Evolutionary conservation across 2,329 filamentous ascomycete species (phyloP), one percentile per base, ranked within the genome.

Genomic region (Colletotrichum magnum): DNA sequence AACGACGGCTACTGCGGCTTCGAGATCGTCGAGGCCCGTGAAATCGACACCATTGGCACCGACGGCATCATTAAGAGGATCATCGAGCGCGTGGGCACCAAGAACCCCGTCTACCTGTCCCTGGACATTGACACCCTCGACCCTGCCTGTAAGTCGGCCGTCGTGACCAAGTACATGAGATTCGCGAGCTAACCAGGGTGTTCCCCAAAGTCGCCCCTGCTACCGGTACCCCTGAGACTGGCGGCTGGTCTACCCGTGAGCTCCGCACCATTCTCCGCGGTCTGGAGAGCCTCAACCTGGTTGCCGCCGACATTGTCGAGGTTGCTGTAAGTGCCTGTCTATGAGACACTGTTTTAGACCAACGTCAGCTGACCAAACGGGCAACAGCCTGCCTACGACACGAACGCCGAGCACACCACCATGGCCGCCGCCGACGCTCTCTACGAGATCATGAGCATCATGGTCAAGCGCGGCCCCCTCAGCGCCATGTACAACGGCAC

Each of bases 61-160:
- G 87, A 89, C 0, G 93, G 93, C 5, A 95, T 97, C 77, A 92
- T 95, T 78, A 89, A 92, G 80, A 91, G 89, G 78, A 96, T 97
- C 76, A 82, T 89, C 51, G 90, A 93, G 4, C 86, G 93, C 26
- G 92, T 97, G 18, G 93, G 93, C 9, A 92, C 90, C 24, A 85
- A 86, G 62, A 90, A 90, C 70, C 93, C 93, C 0, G 92, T 96
- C 0, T 97, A 97, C 77, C 81, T 97, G 39, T 93, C 89, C 6
- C 91, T 97, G 54, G 94, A 97, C 76, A 97, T 97, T 74, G 94
- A 97, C 76, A 94, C 93, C 0, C 84, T 97, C 4, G 94, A 97
- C 77, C 94, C 94, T 7, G 93, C 93, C 5, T 95, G 68, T 70
- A 64, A 58, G 68, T 57, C 43, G 32, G n/a, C 7, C 5, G 10